phyloP scores from a whole-genome alignment of 2,329 filamentous ascomycete genomes.

The Ascocoryne sarcoides region DNA sequence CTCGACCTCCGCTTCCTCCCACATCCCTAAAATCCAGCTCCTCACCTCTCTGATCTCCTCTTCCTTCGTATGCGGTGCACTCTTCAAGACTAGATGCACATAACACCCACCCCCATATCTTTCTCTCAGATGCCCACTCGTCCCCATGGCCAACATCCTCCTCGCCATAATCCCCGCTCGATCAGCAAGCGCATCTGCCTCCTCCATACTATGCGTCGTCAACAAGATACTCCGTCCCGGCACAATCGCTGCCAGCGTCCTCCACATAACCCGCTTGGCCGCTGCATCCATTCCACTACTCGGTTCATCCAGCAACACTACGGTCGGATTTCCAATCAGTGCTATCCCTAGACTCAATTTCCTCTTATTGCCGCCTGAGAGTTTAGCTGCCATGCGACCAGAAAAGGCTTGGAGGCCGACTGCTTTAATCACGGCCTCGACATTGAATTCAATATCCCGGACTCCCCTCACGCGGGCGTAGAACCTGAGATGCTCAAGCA shows the following conservation, averaged over 20 bases:
- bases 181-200: conserved; percentile 79
- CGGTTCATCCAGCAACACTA: conserved; percentile 83
- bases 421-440: conserved; percentile 66
- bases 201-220: conserved; percentile 93
- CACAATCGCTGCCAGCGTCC: conserved; percentile 64
- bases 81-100: conserved; percentile 69
- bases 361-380: conserved; percentile 89
- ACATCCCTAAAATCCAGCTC: conserved; percentile 52
- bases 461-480: conserved; percentile 82
- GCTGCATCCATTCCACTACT: conserved; percentile 84
- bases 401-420: conserved; percentile 68
- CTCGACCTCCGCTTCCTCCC: conserved; percentile 61
- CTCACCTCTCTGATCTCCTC: conserved; percentile 60
- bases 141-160: conserved; percentile 78
- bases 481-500: conserved; percentile 76
- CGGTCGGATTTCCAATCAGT: conserved; percentile 82
- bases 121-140: conserved; percentile 60
- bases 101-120: conserved; percentile 73
- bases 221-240: conserved; percentile 75
- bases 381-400: conserved; percentile 64
- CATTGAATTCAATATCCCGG: conserved; percentile 65
- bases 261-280: conserved; percentile 90
- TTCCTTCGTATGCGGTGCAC: conserved; percentile 63
- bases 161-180: conserved; percentile 79
- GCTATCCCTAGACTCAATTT: conserved; percentile 86